Base-by-base conservation (phyloP, 108 stramenopile genomes). In the Conticribra weissflogii region DNA sequence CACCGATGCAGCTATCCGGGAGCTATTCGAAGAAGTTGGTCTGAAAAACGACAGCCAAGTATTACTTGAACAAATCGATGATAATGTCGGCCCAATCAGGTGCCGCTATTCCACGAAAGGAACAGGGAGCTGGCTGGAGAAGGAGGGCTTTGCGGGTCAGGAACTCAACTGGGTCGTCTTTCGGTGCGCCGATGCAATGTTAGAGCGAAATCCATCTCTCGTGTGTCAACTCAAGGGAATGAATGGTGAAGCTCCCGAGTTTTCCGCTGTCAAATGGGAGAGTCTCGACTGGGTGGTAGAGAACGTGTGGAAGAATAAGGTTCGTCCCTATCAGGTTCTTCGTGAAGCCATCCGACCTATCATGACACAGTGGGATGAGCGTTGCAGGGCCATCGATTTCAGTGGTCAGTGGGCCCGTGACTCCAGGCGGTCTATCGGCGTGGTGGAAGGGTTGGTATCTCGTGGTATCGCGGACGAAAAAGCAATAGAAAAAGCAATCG, bases 111-210 rank as follows among this genome's bases (percentile, higher is more conserved):
- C 36, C 15, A 80, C 84, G 12, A 46, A 25, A 25, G 84, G 84
- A 25, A 72, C 81, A 14, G 68, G 66, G 50, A 73, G 68, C 51
- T 85, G 84, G 84, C 47, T 85, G 33, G 69, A 74, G 9, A 46
- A 57, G 18, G 59, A 19, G 18, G 84, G 84, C 12, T 82, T 80
- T 57, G 68, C 53, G 14, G 84, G 84, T 15, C 84, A 82, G 53
- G 81, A 85, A 68, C 66, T 85, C 21, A 56, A 79, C 41, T 85
- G 84, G 84, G 27, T 68, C 44, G 41, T 85, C 18, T 85, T 81
- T 53, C 81, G 84, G 14, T 85, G 81, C 45, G 71, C 63, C 18
- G 56, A 79, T 36, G 70, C 70, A 23, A 55, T 33, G 16, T 64
- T 81, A 19, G 84, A 85, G 30, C 28, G 56, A 12, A 64, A 85